Conservation (phyloP, 164 flowering plant genomes). For the Stephania cephalantha region DNA sequence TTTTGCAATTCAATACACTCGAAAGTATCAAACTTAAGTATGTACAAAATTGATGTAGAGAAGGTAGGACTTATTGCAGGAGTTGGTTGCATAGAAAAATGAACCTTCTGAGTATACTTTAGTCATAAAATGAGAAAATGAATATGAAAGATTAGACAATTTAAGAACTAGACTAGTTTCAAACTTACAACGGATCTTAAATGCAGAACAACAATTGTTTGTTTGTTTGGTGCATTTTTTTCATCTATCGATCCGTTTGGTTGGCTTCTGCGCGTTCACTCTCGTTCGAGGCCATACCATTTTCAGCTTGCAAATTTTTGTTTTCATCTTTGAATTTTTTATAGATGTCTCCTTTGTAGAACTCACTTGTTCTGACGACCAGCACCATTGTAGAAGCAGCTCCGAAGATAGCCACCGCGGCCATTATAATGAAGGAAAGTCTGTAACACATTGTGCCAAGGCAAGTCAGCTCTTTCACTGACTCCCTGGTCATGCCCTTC, state of each 20-base stretch:
- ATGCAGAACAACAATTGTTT: no score
- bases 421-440: slow-evolving; percentile 36
- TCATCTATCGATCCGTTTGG: not conserved
- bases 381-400: slow-evolving; percentile 38
- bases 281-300: not conserved
- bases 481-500: slow-evolving; percentile 22
- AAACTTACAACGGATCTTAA: no score
- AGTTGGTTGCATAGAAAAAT: no score
- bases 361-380: slow-evolving; percentile 42
- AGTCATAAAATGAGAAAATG: no score
- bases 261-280: not conserved
- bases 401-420: slow-evolving; percentile 38
- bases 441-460: slow-evolving; percentile 43
- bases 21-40: no score
- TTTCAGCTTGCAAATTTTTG: slow-evolving; percentile 13
- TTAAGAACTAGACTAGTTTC: no score
- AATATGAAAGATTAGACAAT: no score
- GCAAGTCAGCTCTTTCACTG: slow-evolving; percentile 41
- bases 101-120: no score
- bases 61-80: no score
- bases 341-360: slow-evolving; percentile 55
- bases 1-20: no score
- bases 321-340: slow-evolving; percentile 43
- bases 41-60: no score
- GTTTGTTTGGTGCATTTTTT: not conserved